Evolutionary conservation across 2,329 filamentous ascomycete species (phyloP), one percentile per base, ranked within the genome.

Genomic region (Clonostachys chloroleuca): DNA sequence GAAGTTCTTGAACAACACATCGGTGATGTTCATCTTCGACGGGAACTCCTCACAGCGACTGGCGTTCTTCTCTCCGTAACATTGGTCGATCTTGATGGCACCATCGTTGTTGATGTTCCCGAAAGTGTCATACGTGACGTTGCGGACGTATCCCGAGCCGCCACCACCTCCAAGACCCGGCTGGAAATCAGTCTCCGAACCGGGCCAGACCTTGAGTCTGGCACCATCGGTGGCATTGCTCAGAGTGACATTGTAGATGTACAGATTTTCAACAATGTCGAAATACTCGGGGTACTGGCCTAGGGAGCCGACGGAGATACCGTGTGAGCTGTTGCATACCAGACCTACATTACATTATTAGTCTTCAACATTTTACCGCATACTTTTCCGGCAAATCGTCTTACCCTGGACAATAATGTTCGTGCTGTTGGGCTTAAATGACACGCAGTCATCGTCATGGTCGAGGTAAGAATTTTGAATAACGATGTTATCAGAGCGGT

Each of bases 151-250:
- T 30, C 80, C 53, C 6, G 47, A 47, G 16, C 81, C 81, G n/a
- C 80, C 80, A 30, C 81, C 81, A n/a, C 80, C 80, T 61, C 83
- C 77, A 0, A 83, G 70, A 47, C 82, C 77, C 14, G 72, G 77
- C 9, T 74, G 79, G 10, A 83, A 63, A 0, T 72, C 74, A 2
- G 77, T 72, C 3, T 52, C 48, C 12, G 68, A 55, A 33, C 78
- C 78, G 1, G 81, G 80, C 85, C 84, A 89, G 47, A 87, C 84
- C 64, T 89, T 89, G 67, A 89, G 87, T 49, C 85, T 80, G 1
- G 84, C 85, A 30, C 81, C 84, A 52, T 87, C 80, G 46, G 77
- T 69, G 3, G 79, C 77, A 54, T 84, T 81, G 46, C 71, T 70
- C 75, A 83, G 78, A 37, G 72, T 74, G 39, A 75, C 68, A 53